A percentile compares a stretch with the other conserved stretches of the same genome.
Conservation (phyloP, 163 green algal genomes). For the Smithsoniella earleae region DNA sequence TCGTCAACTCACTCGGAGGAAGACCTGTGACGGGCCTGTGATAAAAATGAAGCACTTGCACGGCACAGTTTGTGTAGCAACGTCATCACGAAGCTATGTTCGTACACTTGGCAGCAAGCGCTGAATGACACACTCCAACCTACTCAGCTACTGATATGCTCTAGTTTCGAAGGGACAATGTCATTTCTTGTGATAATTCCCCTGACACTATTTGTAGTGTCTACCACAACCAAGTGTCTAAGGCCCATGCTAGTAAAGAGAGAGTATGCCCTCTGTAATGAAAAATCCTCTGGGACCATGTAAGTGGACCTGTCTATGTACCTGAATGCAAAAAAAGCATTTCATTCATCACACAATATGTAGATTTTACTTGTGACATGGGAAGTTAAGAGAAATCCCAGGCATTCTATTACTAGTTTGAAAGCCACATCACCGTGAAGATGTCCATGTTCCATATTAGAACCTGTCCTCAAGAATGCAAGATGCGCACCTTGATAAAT, state of each 20-base stretch:
- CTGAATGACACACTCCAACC: neutral
- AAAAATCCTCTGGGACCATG: conserved; percentile 64
- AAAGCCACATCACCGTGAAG: neutral
- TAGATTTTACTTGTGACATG: neutral
- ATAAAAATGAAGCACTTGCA: too few relatives aligned
- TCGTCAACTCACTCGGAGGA: too few relatives aligned
- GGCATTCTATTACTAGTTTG: neutral
- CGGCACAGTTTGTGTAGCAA: too few relatives aligned
- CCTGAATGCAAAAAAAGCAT: neutral
- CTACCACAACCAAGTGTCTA: conserved; percentile 72
- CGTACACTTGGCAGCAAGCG: too few relatives aligned
- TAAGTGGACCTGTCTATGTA: conserved; percentile 17
- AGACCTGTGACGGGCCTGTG: too few relatives aligned
- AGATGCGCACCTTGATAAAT: conserved; percentile 9
- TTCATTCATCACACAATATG: neutral
- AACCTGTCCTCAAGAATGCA: neutral
- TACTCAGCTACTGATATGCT: neutral
- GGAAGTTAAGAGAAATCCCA: neutral
- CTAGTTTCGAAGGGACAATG: neutral
- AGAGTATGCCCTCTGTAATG: conserved; percentile 72
- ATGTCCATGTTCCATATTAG: too few relatives aligned
- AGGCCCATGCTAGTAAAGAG: conserved; percentile 79
- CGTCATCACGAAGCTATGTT: too few relatives aligned
- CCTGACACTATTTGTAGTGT: conserved; percentile 37
- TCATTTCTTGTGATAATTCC: conserved; percentile 23